phyloP scores from a whole-genome alignment of 1,284 basidiomycete genomes.

The Ceratorhiza oryzae-sativae region DNA sequence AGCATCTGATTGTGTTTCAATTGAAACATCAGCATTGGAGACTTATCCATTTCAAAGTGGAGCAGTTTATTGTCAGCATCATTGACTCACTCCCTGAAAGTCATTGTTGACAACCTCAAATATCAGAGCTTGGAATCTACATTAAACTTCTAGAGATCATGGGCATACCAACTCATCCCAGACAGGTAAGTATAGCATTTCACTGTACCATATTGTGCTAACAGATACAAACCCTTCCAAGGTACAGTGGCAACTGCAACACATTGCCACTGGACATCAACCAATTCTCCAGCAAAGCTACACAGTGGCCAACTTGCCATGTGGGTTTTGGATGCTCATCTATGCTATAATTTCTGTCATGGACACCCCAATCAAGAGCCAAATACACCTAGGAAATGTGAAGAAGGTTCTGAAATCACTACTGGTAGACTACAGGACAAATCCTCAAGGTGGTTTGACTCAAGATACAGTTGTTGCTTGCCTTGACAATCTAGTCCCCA shows the following conservation, averaged over 20 bases:
- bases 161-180: neutral
- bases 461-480: neutral
- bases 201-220: neutral
- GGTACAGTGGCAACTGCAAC: neutral
- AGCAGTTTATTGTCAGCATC: neutral
- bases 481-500: neutral
- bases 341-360: neutral
- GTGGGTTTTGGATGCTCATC: neutral
- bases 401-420: neutral
- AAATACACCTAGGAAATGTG: neutral
- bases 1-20: neutral
- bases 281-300: neutral
- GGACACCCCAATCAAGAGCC: neutral
- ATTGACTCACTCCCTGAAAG: conserved; percentile 5
- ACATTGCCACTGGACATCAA: neutral
- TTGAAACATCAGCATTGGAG: neutral
- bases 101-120: neutral
- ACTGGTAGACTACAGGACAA: neutral
- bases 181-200: neutral
- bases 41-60: neutral
- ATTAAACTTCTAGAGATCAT: conserved; percentile 1
- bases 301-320: neutral
- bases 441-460: neutral
- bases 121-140: neutral
- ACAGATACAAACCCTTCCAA: neutral